These are phyloP conservation scores for Kappamyces sp. DNA, from an alignment of 192 early-diverging fungal genomes.

Conservation along the genomic window DNA sequence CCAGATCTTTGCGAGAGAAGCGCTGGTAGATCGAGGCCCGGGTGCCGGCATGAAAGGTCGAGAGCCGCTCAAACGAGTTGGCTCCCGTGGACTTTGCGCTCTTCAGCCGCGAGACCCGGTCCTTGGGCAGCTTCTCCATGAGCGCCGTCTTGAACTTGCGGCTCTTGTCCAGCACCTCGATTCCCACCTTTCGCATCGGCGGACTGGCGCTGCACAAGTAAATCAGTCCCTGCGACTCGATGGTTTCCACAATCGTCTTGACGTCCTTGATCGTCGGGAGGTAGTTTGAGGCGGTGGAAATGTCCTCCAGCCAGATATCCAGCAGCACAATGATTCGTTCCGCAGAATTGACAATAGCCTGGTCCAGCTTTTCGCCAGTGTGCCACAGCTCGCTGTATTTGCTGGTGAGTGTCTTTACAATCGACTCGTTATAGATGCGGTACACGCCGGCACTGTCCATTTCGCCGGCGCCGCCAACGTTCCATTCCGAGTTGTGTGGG, in stretches of 20 bases:
- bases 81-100: neutral
- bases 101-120: neutral
- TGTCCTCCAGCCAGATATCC: constrained; percentile 31
- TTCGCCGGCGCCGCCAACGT: neutral
- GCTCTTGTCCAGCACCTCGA: constrained; percentile 51
- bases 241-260: constrained; percentile 53
- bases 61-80: constrained; percentile 1
- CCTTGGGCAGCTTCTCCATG: neutral
- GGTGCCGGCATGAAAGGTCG: constrained; percentile 7
- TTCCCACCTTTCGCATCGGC: constrained; percentile 52
- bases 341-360: neutral
- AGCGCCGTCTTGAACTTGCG: constrained; percentile 44
- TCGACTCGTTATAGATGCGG: neutral
- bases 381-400: constrained; percentile 9
- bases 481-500: too few relatives aligned
- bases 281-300: constrained; percentile 5
- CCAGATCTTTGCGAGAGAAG: too few relatives aligned
- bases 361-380: too few relatives aligned
- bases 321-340: constrained; percentile 18
- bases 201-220: constrained; percentile 58
- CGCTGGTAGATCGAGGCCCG: neutral
- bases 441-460: neutral
- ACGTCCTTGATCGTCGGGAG: constrained; percentile 18
- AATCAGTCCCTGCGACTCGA: constrained; percentile 68
- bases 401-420: neutral